These are phyloP conservation scores for Clarkia xantiana DNA, from an alignment of 345 rosid genomes.

Conservation along the genomic window DNA sequence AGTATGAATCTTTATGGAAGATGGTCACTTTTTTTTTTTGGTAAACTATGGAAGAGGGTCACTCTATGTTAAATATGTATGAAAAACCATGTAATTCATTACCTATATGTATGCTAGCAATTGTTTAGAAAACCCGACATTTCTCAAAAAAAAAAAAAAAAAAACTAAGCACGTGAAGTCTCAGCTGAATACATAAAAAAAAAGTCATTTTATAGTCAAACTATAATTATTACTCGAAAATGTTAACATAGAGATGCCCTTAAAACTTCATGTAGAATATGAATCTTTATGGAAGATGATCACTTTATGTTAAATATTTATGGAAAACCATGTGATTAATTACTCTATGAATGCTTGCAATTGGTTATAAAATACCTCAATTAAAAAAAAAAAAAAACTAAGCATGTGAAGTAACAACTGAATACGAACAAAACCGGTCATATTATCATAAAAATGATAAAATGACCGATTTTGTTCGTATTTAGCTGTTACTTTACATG, in stretches of 20 bases:
- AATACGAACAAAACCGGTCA: background rate
- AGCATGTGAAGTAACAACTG: background rate
- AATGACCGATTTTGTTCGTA: too few relatives aligned
- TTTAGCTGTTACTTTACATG: background rate
- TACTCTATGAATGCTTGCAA: background rate
- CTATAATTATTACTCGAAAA: too few relatives aligned
- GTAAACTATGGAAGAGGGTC: background rate
- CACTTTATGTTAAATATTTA: background rate
- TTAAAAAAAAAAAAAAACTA: background rate
- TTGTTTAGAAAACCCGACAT: too few relatives aligned
- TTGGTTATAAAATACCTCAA: too few relatives aligned
- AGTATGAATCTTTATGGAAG: constrained; percentile 4
- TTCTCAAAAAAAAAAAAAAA: background rate
- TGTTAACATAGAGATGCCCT: background rate
- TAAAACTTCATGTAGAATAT: too few relatives aligned
- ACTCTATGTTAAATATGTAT: background rate
- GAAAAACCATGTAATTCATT: background rate
- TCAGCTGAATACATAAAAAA: background rate
- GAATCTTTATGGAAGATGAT: constrained; percentile 3
- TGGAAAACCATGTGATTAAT: background rate
- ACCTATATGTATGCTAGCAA: background rate
- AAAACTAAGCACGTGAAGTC: constrained; percentile 2
- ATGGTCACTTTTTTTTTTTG: background rate
- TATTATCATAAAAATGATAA: too few relatives aligned
- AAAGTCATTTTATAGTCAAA: too few relatives aligned